phyloP scores from a whole-genome alignment of 176 grass and related monocot species.

The Pontederia crassipes region DNA sequence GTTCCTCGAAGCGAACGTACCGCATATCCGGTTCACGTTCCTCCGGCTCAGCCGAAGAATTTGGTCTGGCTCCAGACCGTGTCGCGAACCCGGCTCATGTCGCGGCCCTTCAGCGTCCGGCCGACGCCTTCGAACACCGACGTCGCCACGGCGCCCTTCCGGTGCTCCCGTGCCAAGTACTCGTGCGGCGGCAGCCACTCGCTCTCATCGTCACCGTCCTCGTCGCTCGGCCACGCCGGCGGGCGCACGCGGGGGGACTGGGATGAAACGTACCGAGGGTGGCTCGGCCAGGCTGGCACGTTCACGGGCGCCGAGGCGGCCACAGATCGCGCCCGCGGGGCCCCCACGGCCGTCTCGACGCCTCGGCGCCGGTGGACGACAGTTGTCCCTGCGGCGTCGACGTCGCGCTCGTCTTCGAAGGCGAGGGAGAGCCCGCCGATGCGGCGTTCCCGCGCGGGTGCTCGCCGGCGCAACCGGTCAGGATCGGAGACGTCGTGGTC shows the following conservation, averaged over 20 bases:
- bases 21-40: too few relatives aligned
- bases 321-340: neutral
- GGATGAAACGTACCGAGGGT: neutral
- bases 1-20: too few relatives aligned
- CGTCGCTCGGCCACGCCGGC: neutral
- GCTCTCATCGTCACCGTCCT: neutral
- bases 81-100: constrained; percentile 19
- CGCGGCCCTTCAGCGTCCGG: constrained; percentile 18
- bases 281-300: constrained; percentile 6
- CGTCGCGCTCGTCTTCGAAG: neutral
- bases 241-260: neutral
- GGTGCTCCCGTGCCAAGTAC: constrained; percentile 12
- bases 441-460: neutral
- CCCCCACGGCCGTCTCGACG: neutral
- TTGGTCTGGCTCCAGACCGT: constrained; percentile 17
- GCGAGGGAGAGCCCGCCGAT: constrained; percentile 7
- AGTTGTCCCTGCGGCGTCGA: too few relatives aligned
- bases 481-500: neutral
- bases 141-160: neutral
- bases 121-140: constrained; percentile 15
- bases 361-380: too few relatives aligned
- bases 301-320: constrained; percentile 8
- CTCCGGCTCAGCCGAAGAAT: constrained; percentile 11
- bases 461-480: neutral
- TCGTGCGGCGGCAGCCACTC: constrained; percentile 17